phyloP scores from a whole-genome alignment of 1,284 basidiomycete species.

The Ceratobasidium sp. region DNA sequence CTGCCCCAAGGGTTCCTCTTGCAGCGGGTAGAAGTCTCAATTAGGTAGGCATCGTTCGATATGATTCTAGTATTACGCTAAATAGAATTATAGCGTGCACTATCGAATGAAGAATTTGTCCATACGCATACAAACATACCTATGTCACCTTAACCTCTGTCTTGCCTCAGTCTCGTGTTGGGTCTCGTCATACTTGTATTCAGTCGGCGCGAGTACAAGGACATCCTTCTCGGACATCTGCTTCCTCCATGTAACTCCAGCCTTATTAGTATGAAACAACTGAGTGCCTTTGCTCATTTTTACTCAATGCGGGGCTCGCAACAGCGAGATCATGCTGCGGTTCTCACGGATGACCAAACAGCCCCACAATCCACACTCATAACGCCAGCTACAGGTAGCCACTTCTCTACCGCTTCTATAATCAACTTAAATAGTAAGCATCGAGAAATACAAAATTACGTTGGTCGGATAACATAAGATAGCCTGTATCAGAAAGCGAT shows the following conservation, averaged over 20 bases:
- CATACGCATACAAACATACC: no score
- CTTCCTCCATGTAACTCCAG: not conserved
- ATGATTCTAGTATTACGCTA: no score
- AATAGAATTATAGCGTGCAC: no score
- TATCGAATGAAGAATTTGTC: no score
- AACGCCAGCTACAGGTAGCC: not conserved
- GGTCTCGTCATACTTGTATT: constrained; percentile 16
- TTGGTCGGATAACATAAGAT: not conserved
- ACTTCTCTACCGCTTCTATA: no score
- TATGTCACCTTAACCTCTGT: not conserved
- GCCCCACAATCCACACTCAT: not conserved
- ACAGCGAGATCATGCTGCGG: no score
- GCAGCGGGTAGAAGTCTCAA: not conserved
- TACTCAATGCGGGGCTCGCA: no score
- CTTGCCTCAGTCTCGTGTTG: not conserved
- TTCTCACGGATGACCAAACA: not conserved
- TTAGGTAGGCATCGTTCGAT: not conserved
- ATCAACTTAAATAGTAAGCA: no score
- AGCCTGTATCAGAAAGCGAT: not conserved
- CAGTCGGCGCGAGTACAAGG: not conserved
- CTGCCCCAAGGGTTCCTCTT: no score
- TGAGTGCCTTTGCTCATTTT: no score
- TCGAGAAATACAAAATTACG: not conserved
- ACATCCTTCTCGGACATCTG: constrained; percentile 5
- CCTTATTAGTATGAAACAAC: not conserved